phyloP scores from a whole-genome alignment of 306 rosid genomes.

The Acacia crassicarpa region DNA sequence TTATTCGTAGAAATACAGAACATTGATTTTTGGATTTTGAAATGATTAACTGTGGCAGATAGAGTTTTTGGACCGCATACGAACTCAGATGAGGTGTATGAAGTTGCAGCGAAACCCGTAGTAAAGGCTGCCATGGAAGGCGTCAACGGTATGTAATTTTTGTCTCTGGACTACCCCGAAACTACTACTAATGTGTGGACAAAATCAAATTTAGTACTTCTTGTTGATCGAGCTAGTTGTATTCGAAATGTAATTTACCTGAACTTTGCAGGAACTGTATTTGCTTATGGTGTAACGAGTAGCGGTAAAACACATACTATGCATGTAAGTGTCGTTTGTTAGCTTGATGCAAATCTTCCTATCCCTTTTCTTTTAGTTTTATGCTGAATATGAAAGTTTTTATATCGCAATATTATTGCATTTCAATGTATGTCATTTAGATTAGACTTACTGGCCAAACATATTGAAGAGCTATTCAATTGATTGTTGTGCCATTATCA shows the following conservation, averaged over 20 bases:
- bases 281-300: constrained; percentile 98
- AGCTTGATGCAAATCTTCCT: constrained; percentile 1
- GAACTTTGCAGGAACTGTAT: constrained; percentile 84
- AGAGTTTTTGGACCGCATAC: constrained; percentile 92
- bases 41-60: constrained; percentile 63
- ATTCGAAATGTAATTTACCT: constrained; percentile 31
- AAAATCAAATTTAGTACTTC: constrained; percentile 18
- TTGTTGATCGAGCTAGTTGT: constrained; percentile 20
- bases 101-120: constrained; percentile 95
- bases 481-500: neutral
- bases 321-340: constrained; percentile 75
- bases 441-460: neutral
- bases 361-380: neutral
- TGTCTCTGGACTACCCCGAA: constrained; percentile 11
- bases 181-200: constrained; percentile 7
- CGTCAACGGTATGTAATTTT: constrained; percentile 67
- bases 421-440: constrained; percentile 22
- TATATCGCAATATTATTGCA: neutral
- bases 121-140: constrained; percentile 99
- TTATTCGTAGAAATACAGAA: constrained; percentile 20
- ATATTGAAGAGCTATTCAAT: neutral
- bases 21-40: constrained; percentile 37
- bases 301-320: constrained; percentile 99
- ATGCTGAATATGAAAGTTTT: neutral
- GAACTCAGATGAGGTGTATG: constrained; percentile 82